Conservation (phyloP, 2,329 filamentous ascomycete species). For the Penicillium italicum region DNA sequence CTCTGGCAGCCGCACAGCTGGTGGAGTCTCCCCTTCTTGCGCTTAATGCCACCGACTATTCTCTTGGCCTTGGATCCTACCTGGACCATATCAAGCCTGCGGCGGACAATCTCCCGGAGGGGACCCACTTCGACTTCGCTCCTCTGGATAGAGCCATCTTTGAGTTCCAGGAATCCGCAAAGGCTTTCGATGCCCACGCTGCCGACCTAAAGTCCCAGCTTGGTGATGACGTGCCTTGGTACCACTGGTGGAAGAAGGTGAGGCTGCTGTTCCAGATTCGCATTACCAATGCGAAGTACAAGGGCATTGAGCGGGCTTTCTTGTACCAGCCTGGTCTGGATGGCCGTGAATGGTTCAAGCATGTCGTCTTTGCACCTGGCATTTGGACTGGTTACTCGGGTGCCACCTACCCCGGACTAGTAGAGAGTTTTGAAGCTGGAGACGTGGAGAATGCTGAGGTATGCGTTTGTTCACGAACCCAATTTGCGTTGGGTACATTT, state of each 20-base stretch:
- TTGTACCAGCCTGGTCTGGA: constrained; percentile 73
- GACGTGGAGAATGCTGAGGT: constrained; percentile 51
- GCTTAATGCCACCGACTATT: constrained; percentile 64
- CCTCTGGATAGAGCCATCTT: constrained; percentile 49
- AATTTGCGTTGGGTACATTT: neutral
- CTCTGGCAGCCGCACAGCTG: constrained; percentile 59
- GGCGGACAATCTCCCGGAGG: constrained; percentile 24
- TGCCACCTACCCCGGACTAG: constrained; percentile 62
- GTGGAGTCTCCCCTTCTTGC: constrained; percentile 60
- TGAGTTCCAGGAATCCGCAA: constrained; percentile 48
- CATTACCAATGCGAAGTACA: constrained; percentile 74
- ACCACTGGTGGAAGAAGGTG: constrained; percentile 67
- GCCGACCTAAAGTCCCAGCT: constrained; percentile 48
- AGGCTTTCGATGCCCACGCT: constrained; percentile 52
- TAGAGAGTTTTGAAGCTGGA: constrained; percentile 57
- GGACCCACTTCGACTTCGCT: constrained; percentile 40
- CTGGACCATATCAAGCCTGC: constrained; percentile 33
- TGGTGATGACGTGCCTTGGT: constrained; percentile 65
- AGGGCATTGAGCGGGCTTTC: constrained; percentile 76
- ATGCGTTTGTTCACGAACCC: constrained; percentile 28
- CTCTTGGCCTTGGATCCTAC: constrained; percentile 51
- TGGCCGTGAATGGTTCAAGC: constrained; percentile 83
- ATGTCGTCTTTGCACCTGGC: constrained; percentile 88
- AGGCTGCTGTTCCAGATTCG: constrained; percentile 62
- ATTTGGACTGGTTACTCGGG: constrained; percentile 89